Conservation (phyloP, 352 stramenopile species). For the Phytopythium aichiense region DNA sequence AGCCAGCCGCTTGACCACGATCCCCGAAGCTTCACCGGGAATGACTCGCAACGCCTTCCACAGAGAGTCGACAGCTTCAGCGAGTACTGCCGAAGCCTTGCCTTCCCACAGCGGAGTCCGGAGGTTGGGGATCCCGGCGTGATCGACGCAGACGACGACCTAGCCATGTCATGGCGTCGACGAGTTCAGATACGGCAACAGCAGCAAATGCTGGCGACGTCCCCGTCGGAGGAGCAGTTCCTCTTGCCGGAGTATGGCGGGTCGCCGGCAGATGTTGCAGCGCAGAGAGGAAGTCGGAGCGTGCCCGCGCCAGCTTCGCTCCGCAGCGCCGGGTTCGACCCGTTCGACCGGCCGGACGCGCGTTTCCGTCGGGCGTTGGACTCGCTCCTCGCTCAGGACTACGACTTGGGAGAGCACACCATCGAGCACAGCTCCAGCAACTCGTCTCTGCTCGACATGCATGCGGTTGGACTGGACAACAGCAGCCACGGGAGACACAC, state of each 20-base stretch:
- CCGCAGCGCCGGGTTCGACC: background rate
- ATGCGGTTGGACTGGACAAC: background rate
- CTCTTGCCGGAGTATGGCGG: background rate
- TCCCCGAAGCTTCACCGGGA: background rate
- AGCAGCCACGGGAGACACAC: background rate
- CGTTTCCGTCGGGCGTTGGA: constrained; percentile 3
- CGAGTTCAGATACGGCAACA: background rate
- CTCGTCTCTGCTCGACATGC: background rate
- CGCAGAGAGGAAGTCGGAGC: background rate
- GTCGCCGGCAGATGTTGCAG: background rate
- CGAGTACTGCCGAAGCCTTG: constrained; percentile 8
- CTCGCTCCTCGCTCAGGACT: constrained; percentile 3
- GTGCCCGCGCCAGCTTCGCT: background rate
- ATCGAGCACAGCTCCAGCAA: background rate
- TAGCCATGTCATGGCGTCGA: background rate
- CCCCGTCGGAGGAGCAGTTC: background rate
- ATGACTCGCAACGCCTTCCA: background rate
- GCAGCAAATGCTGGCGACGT: background rate
- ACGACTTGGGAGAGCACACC: constrained; percentile 3
- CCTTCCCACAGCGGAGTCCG: background rate
- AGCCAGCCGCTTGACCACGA: background rate
- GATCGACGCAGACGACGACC: background rate
- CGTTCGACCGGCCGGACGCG: constrained; percentile 1
- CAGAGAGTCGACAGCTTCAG: constrained; percentile 4
- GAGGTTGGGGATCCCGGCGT: background rate